Base-by-base conservation (phyloP, 116 monocot species). In the Zostera marina region DNA sequence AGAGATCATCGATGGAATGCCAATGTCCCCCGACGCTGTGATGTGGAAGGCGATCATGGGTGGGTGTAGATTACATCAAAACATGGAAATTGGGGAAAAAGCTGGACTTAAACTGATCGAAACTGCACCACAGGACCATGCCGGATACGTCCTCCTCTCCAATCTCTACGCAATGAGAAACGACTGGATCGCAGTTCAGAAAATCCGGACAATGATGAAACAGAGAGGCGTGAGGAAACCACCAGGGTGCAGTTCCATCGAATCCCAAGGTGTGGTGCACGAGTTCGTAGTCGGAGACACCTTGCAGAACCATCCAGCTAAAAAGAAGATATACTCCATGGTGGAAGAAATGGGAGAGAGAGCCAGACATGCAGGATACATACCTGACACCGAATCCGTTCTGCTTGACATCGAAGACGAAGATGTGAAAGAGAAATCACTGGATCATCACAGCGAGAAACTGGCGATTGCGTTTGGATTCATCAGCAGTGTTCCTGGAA, bases 41-140 rank as follows among this genome's bases (percentile, higher is more conserved):
- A 72, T 87, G 70, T 87, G 73, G 87, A 82, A 79, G 22, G 67
- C 79, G 2, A 40, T 87, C 40, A 13, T 81, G 14, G 81, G 75
- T 13, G 78, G 81, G 39, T 86, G 86, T 20, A 71, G 79, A 68
- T 69, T 79, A 16, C 69, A 74, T 21, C 49, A 64, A 42, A 78
- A 79, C 42, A 56, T 74, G 12, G 70, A 77, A 6, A n/a, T 87
- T 39, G 87, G 87, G 0, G 74, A 67, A 68, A 79, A 74, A 42
- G 79, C 76, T 14, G 87, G 82, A 24, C 26, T 58, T 16, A 73
- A 53, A 67, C 77, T 85, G 32, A 60, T 80, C 12, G 68, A 85
- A 39, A 8, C 59, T 0, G 85, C 71, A 6, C 72, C 77, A n/a
- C 52, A 69, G 13, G 77, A 80, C 54, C 62, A 79, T 53, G 79